Evolutionary conservation across 2,329 filamentous ascomycete genomes (phyloP).

Genomic region (Aspergillus sclerotialis): DNA sequence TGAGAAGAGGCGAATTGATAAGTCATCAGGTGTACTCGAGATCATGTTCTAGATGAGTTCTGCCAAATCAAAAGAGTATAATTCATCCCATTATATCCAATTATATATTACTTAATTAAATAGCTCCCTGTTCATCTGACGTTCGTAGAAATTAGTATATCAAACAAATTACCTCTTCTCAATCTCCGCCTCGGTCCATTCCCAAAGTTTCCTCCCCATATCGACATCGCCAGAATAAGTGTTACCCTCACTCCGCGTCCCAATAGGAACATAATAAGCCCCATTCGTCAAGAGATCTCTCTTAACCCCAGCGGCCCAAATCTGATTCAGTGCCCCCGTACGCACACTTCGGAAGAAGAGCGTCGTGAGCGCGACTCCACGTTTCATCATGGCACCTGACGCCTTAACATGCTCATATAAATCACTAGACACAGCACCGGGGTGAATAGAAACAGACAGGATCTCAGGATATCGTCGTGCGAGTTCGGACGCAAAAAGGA

Average conservation of each 20-base stretch:
- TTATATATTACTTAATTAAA: no score
- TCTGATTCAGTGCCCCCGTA: conserved; percentile 34
- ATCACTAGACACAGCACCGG: conserved; percentile 39
- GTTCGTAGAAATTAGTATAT: no score
- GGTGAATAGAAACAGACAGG: conserved; percentile 43
- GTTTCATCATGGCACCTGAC: conserved; percentile 15
- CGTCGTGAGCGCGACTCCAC: conserved; percentile 13
- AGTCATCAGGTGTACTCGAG: no score
- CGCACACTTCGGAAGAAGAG: conserved; percentile 24
- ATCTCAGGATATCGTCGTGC: conserved; percentile 39
- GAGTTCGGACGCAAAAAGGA: conserved; percentile 41
- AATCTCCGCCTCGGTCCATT: conserved; percentile 37
- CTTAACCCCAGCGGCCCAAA: conserved; percentile 33
- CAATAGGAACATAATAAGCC: conserved; percentile 37
- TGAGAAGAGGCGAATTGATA: no score
- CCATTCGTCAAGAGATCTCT: conserved; percentile 29
- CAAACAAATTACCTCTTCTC: conserved; percentile 9
- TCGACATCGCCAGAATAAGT: conserved; percentile 23
- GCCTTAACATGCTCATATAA: conserved; percentile 29
- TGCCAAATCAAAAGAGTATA: no score
- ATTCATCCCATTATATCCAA: no score
- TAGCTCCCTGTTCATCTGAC: no score
- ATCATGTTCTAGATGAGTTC: no score
- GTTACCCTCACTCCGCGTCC: conserved; percentile 22
- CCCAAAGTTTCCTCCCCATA: conserved; percentile 33